Conservation (phyloP, 306 rosid genomes). For the Boehmeria nivea region DNA sequence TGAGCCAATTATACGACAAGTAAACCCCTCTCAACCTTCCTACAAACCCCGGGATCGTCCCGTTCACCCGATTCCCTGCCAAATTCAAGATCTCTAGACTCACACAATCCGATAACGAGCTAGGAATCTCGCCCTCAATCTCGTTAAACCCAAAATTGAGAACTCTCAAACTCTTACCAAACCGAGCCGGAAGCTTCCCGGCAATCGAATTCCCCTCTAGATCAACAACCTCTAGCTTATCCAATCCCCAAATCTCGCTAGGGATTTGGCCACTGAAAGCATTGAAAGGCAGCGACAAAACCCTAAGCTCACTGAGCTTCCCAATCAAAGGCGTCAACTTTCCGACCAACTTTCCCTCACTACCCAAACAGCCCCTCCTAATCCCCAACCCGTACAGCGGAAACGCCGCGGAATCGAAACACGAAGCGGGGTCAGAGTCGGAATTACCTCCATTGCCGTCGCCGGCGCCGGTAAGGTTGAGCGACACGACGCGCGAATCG, state of each 20-base stretch:
- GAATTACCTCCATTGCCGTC: slow-evolving; percentile 34
- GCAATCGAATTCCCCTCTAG: slow-evolving; percentile 61
- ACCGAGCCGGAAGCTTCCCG: slow-evolving; percentile 50
- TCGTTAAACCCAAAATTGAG: slow-evolving; percentile 73
- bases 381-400: slow-evolving; percentile 78
- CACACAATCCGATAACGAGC: slow-evolving; percentile 27
- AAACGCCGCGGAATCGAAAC: slow-evolving; percentile 41
- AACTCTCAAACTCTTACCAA: slow-evolving; percentile 40
- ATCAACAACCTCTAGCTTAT: slow-evolving; percentile 78
- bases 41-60: slow-evolving; percentile 59
- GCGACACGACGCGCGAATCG: slow-evolving; percentile 48
- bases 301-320: slow-evolving; percentile 59
- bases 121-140: slow-evolving; percentile 59
- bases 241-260: slow-evolving; percentile 51
- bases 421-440: slow-evolving; percentile 22
- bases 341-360: slow-evolving; percentile 48
- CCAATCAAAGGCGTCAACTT: slow-evolving; percentile 46
- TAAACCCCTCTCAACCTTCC: slow-evolving; percentile 59
- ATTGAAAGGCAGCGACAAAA: slow-evolving; percentile 66
- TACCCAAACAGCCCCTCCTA: slow-evolving; percentile 41
- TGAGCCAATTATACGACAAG: slow-evolving; percentile 50
- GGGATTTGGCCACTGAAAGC: slow-evolving; percentile 62
- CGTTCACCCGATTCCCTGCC: slow-evolving; percentile 61
- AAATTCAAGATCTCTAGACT: slow-evolving; percentile 66
- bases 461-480: slow-evolving; percentile 53